Base-by-base conservation (phyloP, 1,139 yeast species). In the Yamadazyma membranifaciens region DNA sequence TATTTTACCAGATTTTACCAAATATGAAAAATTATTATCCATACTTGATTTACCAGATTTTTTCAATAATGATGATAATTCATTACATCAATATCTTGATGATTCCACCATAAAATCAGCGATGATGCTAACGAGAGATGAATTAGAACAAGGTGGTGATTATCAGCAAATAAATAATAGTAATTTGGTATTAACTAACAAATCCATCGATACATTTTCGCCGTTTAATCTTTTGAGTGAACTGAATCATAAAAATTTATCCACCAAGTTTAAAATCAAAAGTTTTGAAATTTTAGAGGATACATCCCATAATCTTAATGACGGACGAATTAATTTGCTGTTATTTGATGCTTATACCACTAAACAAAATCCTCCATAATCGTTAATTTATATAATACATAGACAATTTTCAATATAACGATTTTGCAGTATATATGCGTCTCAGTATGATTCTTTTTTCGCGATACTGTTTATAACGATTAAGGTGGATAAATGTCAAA, bases 281-380 rank as follows among this genome's bases (percentile, higher is more conserved):
- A 70, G 76, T 42, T 84, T 81, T 60, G 92, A 85, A 52, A 61
- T 86, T 41, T 67, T 87, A 39, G 94, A 86, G 54, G 91, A 84
- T 48, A 70, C 86, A 1, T 75, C 77, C 45, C 69, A 77, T 0
- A 63, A 68, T 1, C 62, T 80, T 31, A 86, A 86, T 56, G 89
- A 83, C 50, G 81, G 83, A 1, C 80, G 89, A 24, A 61, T 87
- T 17, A 85, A 84, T 53, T 63, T 89, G 41, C 83, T 85, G 46
- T 64, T 84, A 43, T 88, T 91, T 57, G 92, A 85, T 50, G 83
- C 92, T 1, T 78, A 81, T 38, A 69, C 80, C 11, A 87, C 87
- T 34, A 76, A 72, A 47, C 83, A 80, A 52, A 86, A 87, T 51
- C 91, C 89, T 1, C 67, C 73, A 38, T 75, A 54, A 54, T 33